Evolutionary conservation across 768 basidiomycete genomes (phyloP), one percentile per base, ranked within the genome.

Genomic region (Mrakia blollopis): DNA sequence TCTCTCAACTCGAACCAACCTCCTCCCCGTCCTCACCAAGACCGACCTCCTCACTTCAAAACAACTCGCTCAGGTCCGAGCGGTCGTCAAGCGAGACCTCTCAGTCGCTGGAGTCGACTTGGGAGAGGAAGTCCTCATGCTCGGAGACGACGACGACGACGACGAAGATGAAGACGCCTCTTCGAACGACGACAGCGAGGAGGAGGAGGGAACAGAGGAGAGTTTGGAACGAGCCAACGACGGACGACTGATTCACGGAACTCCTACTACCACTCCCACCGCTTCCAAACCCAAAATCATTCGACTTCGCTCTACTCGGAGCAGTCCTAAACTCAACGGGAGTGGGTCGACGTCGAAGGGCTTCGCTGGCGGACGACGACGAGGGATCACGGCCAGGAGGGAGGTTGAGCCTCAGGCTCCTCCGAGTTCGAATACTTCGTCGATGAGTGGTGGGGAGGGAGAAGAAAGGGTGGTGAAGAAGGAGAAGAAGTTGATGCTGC

Each of bases 1-100:
- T 72, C 87, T 94, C 52, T 87, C 91, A 30, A 86, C 87, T 30
- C 89, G 92, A 75, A 87, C 88, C 77, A 94, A 94, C 81, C 87
- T 94, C 28, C 87, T 94, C 71, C 93, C 93, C 67, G 88, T 94
- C 72, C 87, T 94, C 79, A 90, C 91, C 21, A 90, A 86, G 77
- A 87, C 92, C 4, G 93, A 94, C 83, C 92, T 91, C 54, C 86
- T 94, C 78, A 94, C 93, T 52, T 91, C 94, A 81, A 90, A 89
- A 78, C 90, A 88, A 79, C 86, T 94, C 75, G 83, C 84, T 63
- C 87, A 88, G 65, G 86, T 93, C 70, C 93, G 93, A 85, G 84
- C 86, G 72, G 90, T 90, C 37, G 88, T 94, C n/a, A 88, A 88
- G 65, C 87, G 84, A 71, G 91, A 90, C 75, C 85, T 94, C 54